Evolutionary conservation across 169 alveolate species (phyloP).

Genomic region (Ophryocystis elektroscirrha): DNA sequence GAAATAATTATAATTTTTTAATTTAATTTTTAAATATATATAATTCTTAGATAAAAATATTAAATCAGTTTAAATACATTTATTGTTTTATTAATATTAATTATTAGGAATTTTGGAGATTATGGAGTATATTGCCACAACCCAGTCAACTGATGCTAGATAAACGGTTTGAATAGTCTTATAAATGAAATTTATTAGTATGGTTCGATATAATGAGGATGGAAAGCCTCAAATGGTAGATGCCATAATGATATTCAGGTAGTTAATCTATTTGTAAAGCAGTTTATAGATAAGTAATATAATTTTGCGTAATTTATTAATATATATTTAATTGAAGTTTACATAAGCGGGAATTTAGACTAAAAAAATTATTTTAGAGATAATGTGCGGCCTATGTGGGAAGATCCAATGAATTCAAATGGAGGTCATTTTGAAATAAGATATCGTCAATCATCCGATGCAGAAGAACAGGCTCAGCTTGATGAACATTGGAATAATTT

Average conservation of each 20-base stretch:
- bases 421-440: constrained; percentile 42
- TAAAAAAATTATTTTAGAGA: constrained; percentile 15
- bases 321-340: neutral
- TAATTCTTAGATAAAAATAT: too few species aligned
- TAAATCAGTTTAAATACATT: too few species aligned
- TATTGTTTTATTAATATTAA: neutral
- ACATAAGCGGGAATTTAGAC: neutral
- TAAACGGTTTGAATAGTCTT: constrained; percentile 12
- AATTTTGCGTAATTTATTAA: neutral
- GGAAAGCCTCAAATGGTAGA: constrained; percentile 24
- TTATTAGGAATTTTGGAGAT: constrained; percentile 42
- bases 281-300: neutral
- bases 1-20: too few species aligned
- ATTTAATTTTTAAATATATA: too few species aligned
- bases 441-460: neutral
- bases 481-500: constrained; percentile 47
- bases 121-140: constrained; percentile 44
- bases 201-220: constrained; percentile 17
- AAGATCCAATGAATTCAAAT: constrained; percentile 36
- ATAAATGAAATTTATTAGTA: constrained; percentile 4
- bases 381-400: constrained; percentile 43
- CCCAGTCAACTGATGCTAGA: constrained; percentile 40
- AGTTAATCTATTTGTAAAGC: neutral
- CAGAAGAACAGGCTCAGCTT: constrained; percentile 15
- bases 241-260: constrained; percentile 32